These are phyloP conservation scores for Echeveria elegans DNA, from an alignment of 164 flowering plant genomes.

Conservation along the genomic window DNA sequence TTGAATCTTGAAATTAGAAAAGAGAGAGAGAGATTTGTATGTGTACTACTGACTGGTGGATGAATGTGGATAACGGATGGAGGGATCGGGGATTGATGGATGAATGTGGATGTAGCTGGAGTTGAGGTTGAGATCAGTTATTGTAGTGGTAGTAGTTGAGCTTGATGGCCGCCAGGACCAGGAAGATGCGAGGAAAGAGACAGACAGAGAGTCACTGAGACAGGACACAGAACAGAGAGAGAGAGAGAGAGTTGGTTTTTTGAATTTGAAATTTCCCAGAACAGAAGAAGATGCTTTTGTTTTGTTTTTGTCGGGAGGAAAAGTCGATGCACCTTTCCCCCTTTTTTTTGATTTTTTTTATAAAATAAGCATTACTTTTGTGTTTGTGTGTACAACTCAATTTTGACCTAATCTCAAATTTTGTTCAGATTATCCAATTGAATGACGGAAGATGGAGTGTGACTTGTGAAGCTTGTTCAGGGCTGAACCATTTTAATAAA, in stretches of 20 bases:
- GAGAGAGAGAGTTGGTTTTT: not conserved
- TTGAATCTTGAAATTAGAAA: not conserved
- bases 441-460: no score
- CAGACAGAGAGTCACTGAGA: not conserved
- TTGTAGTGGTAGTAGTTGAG: conserved; percentile 1
- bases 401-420: not conserved
- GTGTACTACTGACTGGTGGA: not conserved
- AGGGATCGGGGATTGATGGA: not conserved
- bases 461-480: no score
- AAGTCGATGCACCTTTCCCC: not conserved
- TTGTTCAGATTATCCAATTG: no score
- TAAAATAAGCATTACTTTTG: not conserved
- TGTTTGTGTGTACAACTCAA: not conserved
- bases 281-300: not conserved
- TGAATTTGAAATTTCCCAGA: conserved; percentile 1
- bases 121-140: no score
- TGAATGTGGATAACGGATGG: not conserved
- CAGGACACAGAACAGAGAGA: no score
- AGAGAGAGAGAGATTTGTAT: no score
- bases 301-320: not conserved
- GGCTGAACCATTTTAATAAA: no score
- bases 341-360: not conserved
- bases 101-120: not conserved
- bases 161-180: not conserved
- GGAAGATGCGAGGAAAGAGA: not conserved